A percentile compares a stretch with the other conserved stretches of the same genome.
phyloP scores from a whole-genome alignment of 441 rosid species.

The Kokia cookei region DNA sequence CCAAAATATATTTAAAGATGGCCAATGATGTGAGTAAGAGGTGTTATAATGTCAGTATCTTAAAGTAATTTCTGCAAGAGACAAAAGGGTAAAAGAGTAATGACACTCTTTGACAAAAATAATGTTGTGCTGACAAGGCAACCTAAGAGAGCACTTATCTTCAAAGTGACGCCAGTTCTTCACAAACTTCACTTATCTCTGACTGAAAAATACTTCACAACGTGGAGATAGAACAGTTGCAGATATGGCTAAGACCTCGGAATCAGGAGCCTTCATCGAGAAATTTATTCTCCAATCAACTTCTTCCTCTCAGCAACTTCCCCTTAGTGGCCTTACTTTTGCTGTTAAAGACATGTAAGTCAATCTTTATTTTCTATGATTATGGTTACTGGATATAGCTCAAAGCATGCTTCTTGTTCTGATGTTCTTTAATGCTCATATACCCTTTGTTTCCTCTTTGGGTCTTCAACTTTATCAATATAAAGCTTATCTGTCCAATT shows the following conservation, averaged over 20 bases:
- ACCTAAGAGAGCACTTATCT: not conserved
- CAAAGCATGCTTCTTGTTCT: not conserved
- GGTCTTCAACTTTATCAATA: not conserved
- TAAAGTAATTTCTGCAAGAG: too few relatives aligned
- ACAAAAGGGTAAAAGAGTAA: constrained; percentile 4
- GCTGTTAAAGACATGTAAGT: constrained; percentile 89
- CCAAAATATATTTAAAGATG: too few relatives aligned
- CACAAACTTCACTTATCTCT: not conserved
- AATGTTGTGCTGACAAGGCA: not conserved
- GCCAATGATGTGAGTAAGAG: too few relatives aligned
- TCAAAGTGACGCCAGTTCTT: not conserved
- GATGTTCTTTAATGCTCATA: not conserved
- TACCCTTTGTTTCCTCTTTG: not conserved
- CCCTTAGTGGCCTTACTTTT: constrained; percentile 64
- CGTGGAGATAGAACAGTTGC: not conserved
- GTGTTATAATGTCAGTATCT: too few relatives aligned
- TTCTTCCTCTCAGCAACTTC: constrained; percentile 42
- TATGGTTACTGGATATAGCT: not conserved
- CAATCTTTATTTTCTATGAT: not conserved
- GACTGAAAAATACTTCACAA: not conserved
- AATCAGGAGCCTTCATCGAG: constrained; percentile 81
- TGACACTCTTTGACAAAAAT: not conserved
- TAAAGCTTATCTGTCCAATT: not conserved
- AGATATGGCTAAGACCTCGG: constrained; percentile 41
- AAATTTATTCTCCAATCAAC: constrained; percentile 46